Conservation (phyloP, 192 early-diverging fungal genomes). For the Coemansia sp. region DNA sequence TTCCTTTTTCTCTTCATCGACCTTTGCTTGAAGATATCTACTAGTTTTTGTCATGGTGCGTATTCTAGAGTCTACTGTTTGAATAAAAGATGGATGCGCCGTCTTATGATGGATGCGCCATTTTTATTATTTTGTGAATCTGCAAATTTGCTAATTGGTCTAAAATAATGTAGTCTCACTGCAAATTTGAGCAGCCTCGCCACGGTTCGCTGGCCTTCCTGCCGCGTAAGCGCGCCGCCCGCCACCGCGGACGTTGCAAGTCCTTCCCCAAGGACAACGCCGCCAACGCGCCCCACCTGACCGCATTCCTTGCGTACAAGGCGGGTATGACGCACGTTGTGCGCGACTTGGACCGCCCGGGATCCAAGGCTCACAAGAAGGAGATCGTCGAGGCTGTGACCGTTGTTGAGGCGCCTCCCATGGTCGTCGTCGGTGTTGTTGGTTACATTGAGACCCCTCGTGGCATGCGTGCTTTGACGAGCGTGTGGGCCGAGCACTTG, state of each 20-base stretch:
- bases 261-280: constrained; percentile 99
- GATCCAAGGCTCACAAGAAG: constrained; percentile 99
- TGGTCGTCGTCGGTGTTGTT: constrained; percentile 98
- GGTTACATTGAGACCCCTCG: constrained; percentile 99
- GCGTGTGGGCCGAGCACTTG: constrained; percentile 99
- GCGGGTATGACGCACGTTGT: constrained; percentile 99
- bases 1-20: neutral
- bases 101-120: neutral
- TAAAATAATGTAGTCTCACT: constrained; percentile 64
- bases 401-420: constrained; percentile 95
- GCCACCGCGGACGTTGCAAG: constrained; percentile 95
- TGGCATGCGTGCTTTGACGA: constrained; percentile 96
- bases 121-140: constrained; percentile 3
- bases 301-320: constrained; percentile 99
- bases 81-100: constrained; percentile 1
- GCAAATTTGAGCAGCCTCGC: constrained; percentile 98
- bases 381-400: constrained; percentile 99
- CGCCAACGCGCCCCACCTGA: constrained; percentile 93
- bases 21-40: neutral
- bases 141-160: neutral
- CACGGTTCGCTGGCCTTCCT: constrained; percentile 74
- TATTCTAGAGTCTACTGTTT: neutral
- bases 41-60: constrained; percentile 11
- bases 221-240: constrained; percentile 64
- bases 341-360: constrained; percentile 97